phyloP scores from a whole-genome alignment of 1,284 basidiomycete genomes.

The Ceratobasidium sp. region DNA sequence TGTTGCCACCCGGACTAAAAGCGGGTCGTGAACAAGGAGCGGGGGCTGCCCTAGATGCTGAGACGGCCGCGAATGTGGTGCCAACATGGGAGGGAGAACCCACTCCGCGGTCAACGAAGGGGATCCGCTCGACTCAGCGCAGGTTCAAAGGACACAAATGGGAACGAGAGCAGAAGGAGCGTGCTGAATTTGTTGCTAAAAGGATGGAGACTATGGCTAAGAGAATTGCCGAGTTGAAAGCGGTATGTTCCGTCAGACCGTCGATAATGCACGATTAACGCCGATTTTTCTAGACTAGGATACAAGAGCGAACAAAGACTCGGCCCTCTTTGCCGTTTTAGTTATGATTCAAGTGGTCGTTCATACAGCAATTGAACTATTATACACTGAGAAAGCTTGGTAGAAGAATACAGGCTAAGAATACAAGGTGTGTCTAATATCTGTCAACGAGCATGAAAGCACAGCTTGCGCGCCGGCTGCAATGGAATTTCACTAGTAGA shows the following conservation, averaged over 20 bases:
- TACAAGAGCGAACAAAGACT: conserved; percentile 37
- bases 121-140: conserved; percentile 64
- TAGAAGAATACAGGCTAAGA: neutral
- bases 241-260: conserved; percentile 17
- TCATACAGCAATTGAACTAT: neutral
- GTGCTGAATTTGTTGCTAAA: conserved; percentile 44
- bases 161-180: conserved; percentile 60
- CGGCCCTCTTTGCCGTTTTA: conserved; percentile 41
- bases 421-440: neutral
- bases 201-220: conserved; percentile 46
- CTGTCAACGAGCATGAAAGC: too few relatives aligned
- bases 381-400: neutral
- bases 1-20: conserved; percentile 77
- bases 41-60: conserved; percentile 14
- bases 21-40: conserved; percentile 35
- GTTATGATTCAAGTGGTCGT: neutral
- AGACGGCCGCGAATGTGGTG: neutral
- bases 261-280: neutral
- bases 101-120: conserved; percentile 52
- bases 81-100: conserved; percentile 69
- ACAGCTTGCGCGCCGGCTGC: neutral
- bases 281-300: conserved; percentile 15
- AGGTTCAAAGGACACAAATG: conserved; percentile 89
- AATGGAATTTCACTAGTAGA: neutral
- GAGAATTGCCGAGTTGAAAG: conserved; percentile 42